These are phyloP conservation scores for Lactifluus echinatus DNA, from an alignment of 768 basidiomycete species.

Conservation along the genomic window DNA sequence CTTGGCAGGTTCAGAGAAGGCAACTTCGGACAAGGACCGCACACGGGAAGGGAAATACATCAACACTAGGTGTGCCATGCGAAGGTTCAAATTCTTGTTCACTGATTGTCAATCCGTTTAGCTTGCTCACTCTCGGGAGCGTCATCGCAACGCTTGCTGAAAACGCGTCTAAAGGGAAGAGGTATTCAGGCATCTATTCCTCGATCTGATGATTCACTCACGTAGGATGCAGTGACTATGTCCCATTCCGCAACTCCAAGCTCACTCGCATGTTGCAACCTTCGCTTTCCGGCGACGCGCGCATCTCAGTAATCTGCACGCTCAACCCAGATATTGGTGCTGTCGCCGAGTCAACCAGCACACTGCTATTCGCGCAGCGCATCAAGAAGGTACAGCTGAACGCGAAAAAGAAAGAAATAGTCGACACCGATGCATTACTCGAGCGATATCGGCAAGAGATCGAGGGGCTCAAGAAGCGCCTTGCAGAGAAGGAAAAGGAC, in stretches of 20 bases:
- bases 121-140: slow-evolving; percentile 83
- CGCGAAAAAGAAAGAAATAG: slow-evolving; percentile 88
- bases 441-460: slow-evolving; percentile 94
- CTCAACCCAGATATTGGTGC: slow-evolving; percentile 80
- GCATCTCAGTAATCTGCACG: slow-evolving; percentile 94
- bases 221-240: slow-evolving; percentile 56
- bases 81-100: neutral
- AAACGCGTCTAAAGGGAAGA: slow-evolving; percentile 70
- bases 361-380: slow-evolving; percentile 82
- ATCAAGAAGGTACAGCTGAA: slow-evolving; percentile 87
- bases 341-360: slow-evolving; percentile 78
- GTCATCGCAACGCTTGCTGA: slow-evolving; percentile 91
- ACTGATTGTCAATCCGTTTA: slow-evolving; percentile 26
- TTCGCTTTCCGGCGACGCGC: slow-evolving; percentile 88
- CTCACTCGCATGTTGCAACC: slow-evolving; percentile 91
- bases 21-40: slow-evolving; percentile 90
- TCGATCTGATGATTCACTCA: neutral
- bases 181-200: slow-evolving; percentile 29
- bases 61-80: slow-evolving; percentile 60
- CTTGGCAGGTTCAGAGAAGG: slow-evolving; percentile 93
- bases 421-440: slow-evolving; percentile 89
- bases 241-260: slow-evolving; percentile 94
- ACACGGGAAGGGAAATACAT: slow-evolving; percentile 97
- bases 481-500: slow-evolving; percentile 52
- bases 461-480: slow-evolving; percentile 70